Base-by-base conservation (phyloP, 108 stramenopile genomes). In the Fragilariopsis cylindrus region DNA sequence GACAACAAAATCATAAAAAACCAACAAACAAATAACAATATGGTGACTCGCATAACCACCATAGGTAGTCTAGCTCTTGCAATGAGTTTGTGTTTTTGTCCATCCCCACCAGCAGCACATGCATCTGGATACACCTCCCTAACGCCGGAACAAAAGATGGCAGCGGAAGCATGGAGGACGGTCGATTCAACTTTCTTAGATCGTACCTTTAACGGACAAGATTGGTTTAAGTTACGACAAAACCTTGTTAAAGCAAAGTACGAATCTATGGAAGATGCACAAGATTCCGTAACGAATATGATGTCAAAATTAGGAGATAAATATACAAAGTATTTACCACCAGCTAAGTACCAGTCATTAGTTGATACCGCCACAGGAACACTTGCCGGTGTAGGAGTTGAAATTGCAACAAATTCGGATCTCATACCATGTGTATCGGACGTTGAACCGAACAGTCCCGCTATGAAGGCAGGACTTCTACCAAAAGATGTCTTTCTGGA, bases 271-370 rank as follows among this genome's bases (percentile, higher is more conserved):
- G 85, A 85, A 0, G 88, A 96, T 81, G 92, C 92, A 16, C 82
- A 81, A 43, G 76, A 60, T 7, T 84, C 86, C 40, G 86, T 92
- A 48, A 71, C 86, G 7, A 55, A 71, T 7, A 90, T 97, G 81
- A 72, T 97, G 41, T 50, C 73, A 12, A 78, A 56, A 6, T 78
- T 98, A 54, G 97, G 97, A 3, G 98, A 98, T 81, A 84, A 92
- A 63, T 98, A 98, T 84, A 98, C 98, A 6, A 76, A 94, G 41
- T 98, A 97, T 75, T 77, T 98, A 18, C 75, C 91, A 12, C 97
- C 98, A 1, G 81, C 90, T 57, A 94, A 98, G 81, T 98, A 98
- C 79, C 88, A 95, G 49, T 91, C 93, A 39, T 73, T 98, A 5
- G 88, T 98, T 4, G 90, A 94, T 69, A 82, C 85, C 21, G 95